Conservation (phyloP, 768 basidiomycete genomes). For the Pisolithus marmoratus region DNA sequence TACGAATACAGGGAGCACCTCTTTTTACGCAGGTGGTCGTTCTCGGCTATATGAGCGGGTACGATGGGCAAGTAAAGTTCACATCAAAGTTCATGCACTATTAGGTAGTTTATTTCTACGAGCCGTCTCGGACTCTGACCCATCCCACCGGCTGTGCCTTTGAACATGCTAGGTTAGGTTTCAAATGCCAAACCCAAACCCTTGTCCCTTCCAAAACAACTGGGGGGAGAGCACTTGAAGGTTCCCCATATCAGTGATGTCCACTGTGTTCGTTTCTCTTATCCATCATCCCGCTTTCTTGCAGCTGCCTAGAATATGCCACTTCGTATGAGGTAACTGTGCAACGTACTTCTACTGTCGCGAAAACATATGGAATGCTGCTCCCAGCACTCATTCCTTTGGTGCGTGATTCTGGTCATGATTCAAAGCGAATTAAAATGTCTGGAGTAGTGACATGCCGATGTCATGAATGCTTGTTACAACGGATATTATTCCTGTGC, state of each 20-base stretch:
- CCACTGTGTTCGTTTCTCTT: conserved; percentile 35
- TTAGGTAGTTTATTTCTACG: conserved; percentile 24
- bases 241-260: conserved; percentile 45
- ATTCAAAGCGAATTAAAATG: neutral
- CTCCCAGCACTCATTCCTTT: conserved; percentile 47
- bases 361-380: conserved; percentile 38
- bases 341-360: conserved; percentile 61
- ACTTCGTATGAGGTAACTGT: conserved; percentile 72
- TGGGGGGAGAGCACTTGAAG: conserved; percentile 42
- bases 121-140: conserved; percentile 32
- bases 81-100: neutral
- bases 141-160: conserved; percentile 33
- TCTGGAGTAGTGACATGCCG: conserved; percentile 48
- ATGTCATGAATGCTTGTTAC: conserved; percentile 51
- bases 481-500: conserved; percentile 57
- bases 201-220: conserved; percentile 34
- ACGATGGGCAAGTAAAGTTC: conserved; percentile 41
- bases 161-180: conserved; percentile 44
- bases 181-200: conserved; percentile 45
- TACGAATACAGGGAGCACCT: conserved; percentile 26
- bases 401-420: conserved; percentile 27
- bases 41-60: conserved; percentile 41
- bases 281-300: neutral
- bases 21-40: conserved; percentile 43
- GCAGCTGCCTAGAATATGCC: conserved; percentile 43